A percentile compares a stretch with the other conserved stretches of the same genome.
These are phyloP conservation scores for Exophiala bonariae DNA, from an alignment of 2,329 filamentous ascomycete genomes.

Conservation along the genomic window DNA sequence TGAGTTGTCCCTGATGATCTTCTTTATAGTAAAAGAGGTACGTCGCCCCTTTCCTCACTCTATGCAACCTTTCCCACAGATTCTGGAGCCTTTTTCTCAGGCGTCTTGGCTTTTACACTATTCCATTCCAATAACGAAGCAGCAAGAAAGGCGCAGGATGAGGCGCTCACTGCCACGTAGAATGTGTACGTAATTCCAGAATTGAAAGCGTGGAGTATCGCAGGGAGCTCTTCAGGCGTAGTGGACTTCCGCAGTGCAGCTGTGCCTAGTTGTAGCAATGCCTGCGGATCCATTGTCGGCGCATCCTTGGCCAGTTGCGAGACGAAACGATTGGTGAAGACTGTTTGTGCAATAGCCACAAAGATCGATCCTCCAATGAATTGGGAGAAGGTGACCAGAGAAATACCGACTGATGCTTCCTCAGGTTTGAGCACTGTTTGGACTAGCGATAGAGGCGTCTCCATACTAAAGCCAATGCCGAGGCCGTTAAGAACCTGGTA, in stretches of 20 bases:
- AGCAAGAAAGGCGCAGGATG: background rate
- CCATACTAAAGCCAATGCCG: conserved; percentile 28
- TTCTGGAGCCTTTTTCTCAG: background rate
- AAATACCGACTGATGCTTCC: too few relatives aligned
- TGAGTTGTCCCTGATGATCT: background rate
- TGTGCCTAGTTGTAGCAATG: background rate
- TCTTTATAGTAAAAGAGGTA: background rate
- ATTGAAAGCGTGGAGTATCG: background rate
- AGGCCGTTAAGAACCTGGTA: conserved; percentile 29
- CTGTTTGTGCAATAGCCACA: too few relatives aligned
- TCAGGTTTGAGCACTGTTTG: too few relatives aligned
- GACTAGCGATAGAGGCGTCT: conserved; percentile 26
- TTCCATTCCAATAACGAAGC: background rate
- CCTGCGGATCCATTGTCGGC: background rate
- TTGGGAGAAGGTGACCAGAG: too few relatives aligned
- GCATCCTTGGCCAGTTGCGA: background rate
- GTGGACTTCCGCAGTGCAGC: background rate
- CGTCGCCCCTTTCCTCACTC: background rate
- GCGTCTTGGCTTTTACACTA: background rate
- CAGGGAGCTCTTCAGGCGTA: background rate
- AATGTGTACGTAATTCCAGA: background rate
- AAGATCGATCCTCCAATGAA: too few relatives aligned
- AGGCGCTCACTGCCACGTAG: background rate
- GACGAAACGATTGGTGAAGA: too few relatives aligned
- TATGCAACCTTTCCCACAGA: background rate